Evolutionary conservation across 805 yeast species (phyloP), one percentile per base, ranked within the genome.

Genomic region (Kregervanrija pseudodelftensis): DNA sequence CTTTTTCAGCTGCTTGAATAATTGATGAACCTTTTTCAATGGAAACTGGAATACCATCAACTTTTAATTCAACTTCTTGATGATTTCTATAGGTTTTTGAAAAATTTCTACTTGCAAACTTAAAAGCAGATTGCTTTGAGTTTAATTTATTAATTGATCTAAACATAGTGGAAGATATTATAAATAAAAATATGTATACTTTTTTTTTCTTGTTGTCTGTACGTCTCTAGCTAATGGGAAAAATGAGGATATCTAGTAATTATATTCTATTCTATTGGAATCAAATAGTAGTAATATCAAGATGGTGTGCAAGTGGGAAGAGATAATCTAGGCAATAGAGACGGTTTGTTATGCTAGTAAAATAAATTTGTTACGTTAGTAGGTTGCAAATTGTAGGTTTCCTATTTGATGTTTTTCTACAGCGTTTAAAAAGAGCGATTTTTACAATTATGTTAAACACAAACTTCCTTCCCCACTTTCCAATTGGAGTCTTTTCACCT

Each of bases 1-100:
- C 95, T 67, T 82, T 81, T 60, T 87, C 95, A 52, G 91, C 88
- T 42, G 95, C 95, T 68, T 87, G 95, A 60, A 87, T 86, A 50
- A 87, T 81, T 14, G 95, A 82, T 37, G 95, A 77, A 2, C 95
- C 95, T 40, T 89, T 89, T 63, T 86, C 95, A 51, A 87, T 82
- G 43, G 75, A 72, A 37, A 87, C 93, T 45, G 77, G 74, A 51
- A 76, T 76, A 41, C 93, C 93, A 63, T 87, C 95, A 41, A 77
- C 63, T 36, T 74, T 73, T 14, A 77, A 46, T 15, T 58, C 58
- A 17, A 63, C 64, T 5, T 63, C 66, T 14, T 58, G 46, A n/a
- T 34, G 37, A 14, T 39, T 42, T 11, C 36, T 34, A 7, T 37
- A 22, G 13, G 47, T 40, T 14, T 38, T 43, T 8, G 46, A 31